phyloP scores from a whole-genome alignment of 2,329 filamentous ascomycete species.

The Aspergillus sclerotialis region DNA sequence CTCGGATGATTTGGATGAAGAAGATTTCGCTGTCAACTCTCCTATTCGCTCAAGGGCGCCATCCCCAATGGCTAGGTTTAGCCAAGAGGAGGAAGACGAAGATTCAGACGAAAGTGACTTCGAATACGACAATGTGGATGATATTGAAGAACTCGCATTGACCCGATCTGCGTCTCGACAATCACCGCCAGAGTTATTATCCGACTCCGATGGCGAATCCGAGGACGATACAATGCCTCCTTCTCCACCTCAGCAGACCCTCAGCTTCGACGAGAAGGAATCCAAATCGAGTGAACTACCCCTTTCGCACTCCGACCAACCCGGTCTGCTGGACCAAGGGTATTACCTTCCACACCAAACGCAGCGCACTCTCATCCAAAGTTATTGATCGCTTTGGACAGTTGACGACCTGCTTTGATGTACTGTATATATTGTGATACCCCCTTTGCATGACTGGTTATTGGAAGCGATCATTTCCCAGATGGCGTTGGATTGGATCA shows the following conservation, averaged over 20 bases:
- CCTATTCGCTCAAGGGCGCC: slow-evolving; percentile 22
- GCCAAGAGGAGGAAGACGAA: slow-evolving; percentile 22
- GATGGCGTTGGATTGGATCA: not conserved
- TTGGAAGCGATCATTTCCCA: not conserved
- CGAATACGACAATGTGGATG: slow-evolving; percentile 53
- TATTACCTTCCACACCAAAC: slow-evolving; percentile 42
- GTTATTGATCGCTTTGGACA: slow-evolving; percentile 32
- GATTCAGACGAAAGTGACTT: slow-evolving; percentile 47
- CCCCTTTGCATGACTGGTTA: slow-evolving; percentile 5
- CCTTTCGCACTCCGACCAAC: slow-evolving; percentile 28
- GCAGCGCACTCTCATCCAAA: slow-evolving; percentile 41
- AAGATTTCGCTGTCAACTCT: slow-evolving; percentile 33
- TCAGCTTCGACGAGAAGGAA: slow-evolving; percentile 57
- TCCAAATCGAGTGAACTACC: slow-evolving; percentile 35
- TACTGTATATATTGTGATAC: slow-evolving; percentile 12
- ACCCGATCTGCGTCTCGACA: slow-evolving; percentile 62
- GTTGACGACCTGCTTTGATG: slow-evolving; percentile 9
- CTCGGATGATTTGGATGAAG: slow-evolving; percentile 43
- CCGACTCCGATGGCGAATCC: slow-evolving; percentile 58
- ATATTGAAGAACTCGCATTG: slow-evolving; percentile 55
- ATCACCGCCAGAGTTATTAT: slow-evolving; percentile 62
- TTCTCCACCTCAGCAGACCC: slow-evolving; percentile 52
- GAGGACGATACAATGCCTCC: slow-evolving; percentile 69
- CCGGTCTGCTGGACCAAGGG: slow-evolving; percentile 40
- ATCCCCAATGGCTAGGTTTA: slow-evolving; percentile 24